Conservation (phyloP, 495 filamentous ascomycete species). For the Xylaria palmicola region DNA sequence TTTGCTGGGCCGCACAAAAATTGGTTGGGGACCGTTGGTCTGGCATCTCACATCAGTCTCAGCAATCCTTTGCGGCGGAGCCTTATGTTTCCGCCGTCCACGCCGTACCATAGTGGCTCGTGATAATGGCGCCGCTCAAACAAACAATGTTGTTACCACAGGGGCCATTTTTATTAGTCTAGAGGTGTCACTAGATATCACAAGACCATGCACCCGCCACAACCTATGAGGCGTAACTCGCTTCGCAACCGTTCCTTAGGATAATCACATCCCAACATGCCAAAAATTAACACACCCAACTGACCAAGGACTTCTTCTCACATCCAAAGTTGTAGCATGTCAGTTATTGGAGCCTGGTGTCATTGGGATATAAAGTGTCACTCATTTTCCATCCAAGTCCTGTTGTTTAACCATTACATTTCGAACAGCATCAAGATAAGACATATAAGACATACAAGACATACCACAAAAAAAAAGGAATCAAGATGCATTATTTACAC, state of each 20-base stretch:
- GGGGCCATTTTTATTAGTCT: background rate
- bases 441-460: background rate
- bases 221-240: background rate
- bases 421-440: background rate
- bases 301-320: background rate
- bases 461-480: background rate
- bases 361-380: background rate
- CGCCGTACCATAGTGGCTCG: background rate
- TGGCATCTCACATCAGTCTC: constrained; percentile 11
- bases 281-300: background rate
- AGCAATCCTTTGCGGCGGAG: constrained; percentile 20
- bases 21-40: background rate
- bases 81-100: background rate
- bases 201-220: background rate
- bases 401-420: background rate
- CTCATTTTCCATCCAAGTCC: background rate
- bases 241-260: background rate
- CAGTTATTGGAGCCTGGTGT: background rate
- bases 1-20: background rate
- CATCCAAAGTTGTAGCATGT: background rate
- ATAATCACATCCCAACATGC: background rate
- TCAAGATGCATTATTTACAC: constrained; percentile 29
- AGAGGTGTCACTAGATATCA: background rate
- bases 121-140: background rate
- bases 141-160: background rate